phyloP scores from a whole-genome alignment of 805 yeast species.

The Dipodascopsis tothii region DNA sequence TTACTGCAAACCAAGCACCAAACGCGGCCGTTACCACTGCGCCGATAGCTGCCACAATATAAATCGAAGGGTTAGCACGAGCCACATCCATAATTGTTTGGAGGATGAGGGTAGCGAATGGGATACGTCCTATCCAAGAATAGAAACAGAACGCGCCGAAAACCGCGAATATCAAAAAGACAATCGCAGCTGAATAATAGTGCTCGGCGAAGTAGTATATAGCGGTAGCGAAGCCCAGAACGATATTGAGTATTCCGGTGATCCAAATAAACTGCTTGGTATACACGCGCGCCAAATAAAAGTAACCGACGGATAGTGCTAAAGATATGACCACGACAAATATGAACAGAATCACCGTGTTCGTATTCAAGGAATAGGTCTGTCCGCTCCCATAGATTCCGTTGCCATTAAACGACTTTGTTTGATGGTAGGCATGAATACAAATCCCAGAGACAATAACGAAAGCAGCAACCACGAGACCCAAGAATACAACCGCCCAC shows the following conservation, averaged over 20 bases:
- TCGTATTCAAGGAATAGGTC: slow-evolving; percentile 63
- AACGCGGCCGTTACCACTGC: slow-evolving; percentile 53
- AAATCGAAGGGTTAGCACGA: slow-evolving; percentile 61
- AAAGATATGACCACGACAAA: slow-evolving; percentile 57
- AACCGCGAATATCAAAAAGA: slow-evolving; percentile 57
- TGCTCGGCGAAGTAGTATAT: slow-evolving; percentile 60
- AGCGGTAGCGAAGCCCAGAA: slow-evolving; percentile 66
- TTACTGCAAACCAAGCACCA: slow-evolving; percentile 56
- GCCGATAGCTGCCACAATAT: slow-evolving; percentile 56
- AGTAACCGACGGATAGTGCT: slow-evolving; percentile 49
- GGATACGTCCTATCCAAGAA: slow-evolving; percentile 62
- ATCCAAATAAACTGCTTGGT: slow-evolving; percentile 62
- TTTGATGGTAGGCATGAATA: slow-evolving; percentile 52
- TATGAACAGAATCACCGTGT: slow-evolving; percentile 62
- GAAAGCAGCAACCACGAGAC: slow-evolving; percentile 50
- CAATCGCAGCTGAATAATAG: slow-evolving; percentile 76
- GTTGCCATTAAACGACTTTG: slow-evolving; percentile 50
- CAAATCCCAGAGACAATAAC: slow-evolving; percentile 62
- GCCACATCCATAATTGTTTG: slow-evolving; percentile 71
- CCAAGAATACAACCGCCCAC: slow-evolving; percentile 56
- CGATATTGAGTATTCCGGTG: slow-evolving; percentile 60
- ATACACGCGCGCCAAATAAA: slow-evolving; percentile 53
- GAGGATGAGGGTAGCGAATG: slow-evolving; percentile 63
- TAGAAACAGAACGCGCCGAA: slow-evolving; percentile 66
- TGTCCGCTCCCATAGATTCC: slow-evolving; percentile 49